Conservation (phyloP, 2,329 filamentous ascomycete species). For the Diaporthe caulivora region DNA sequence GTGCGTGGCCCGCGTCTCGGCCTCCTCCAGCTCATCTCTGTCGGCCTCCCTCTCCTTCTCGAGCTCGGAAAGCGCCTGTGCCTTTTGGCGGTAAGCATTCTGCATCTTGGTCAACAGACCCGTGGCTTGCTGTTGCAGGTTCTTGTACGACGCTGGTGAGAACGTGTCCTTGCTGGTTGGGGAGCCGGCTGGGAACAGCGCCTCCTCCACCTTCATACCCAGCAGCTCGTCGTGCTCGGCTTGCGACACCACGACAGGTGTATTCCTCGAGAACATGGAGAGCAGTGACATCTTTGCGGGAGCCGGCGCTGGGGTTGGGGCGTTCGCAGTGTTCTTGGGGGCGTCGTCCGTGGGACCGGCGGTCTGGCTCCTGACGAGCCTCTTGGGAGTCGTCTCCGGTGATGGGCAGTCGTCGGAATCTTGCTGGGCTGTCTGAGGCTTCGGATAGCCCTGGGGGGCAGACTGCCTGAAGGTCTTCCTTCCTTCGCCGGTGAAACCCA, state of each 20-base stretch:
- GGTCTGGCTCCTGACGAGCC: conserved; percentile 42
- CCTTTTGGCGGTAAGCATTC: conserved; percentile 67
- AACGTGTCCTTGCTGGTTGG: conserved; percentile 62
- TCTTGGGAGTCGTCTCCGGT: conserved; percentile 50
- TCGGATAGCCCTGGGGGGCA: conserved; percentile 29
- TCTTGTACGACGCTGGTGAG: conserved; percentile 71
- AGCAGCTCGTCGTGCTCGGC: conserved; percentile 65
- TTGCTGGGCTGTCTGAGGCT: conserved; percentile 18
- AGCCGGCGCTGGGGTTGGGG: conserved; percentile 34
- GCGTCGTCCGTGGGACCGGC: conserved; percentile 42
- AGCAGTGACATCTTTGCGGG: conserved; percentile 48
- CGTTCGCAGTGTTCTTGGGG: conserved; percentile 33
- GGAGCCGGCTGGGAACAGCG: conserved; percentile 62
- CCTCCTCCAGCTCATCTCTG: conserved; percentile 68
- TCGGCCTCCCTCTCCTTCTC: conserved; percentile 66
- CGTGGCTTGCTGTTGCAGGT: conserved; percentile 69
- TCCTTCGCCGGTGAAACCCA: conserved; percentile 58
- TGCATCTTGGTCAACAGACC: conserved; percentile 69
- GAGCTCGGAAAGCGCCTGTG: conserved; percentile 62
- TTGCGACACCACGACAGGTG: conserved; percentile 40
- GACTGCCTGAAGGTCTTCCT: conserved; percentile 45
- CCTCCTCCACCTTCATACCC: conserved; percentile 66
- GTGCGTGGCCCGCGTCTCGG: conserved; percentile 63
- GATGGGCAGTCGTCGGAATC: conserved; percentile 41
- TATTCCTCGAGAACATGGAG: conserved; percentile 44